Base-by-base conservation (phyloP, 2,329 filamentous ascomycete genomes). In the Sphaerulina populicola region DNA sequence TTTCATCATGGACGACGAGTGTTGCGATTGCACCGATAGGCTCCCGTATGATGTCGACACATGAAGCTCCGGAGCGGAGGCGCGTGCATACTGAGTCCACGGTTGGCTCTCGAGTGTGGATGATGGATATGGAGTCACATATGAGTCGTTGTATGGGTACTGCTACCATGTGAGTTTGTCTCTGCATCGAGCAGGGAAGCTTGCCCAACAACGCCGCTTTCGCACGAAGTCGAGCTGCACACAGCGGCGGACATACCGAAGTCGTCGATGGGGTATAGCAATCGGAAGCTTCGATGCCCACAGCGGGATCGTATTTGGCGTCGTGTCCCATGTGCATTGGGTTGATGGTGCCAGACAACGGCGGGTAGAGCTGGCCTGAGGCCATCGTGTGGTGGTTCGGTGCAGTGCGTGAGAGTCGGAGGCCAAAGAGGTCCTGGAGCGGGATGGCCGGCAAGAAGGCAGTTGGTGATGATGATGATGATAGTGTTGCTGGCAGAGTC, bases 111-210 rank as follows among this genome's bases (percentile, higher is more conserved):
- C 65, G 12, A 63, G 57, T n/a, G 62, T 64, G 18, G 65, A 66
- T 8, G 66, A 58, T 38, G 66, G 63, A 52, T 60, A 66, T 3
- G 66, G 66, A 39, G 64, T 66, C 45, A 63, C 56, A 60, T 67
- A 68, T 31, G 64, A 54, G 44, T 66, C 58, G 39, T 62, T 57
- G 53, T 61, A 68, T 33, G 60, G 44, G 47, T 62, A 64, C 63
- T 66, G 56, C 8, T 36, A 33, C 21, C 21, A 35, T 15, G 39
- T 52, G 41, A 56, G 56, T 31, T 29, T 23, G 31, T 11, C 30
- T 33, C 12, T 21, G 40, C 3, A 31, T 29, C 33, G 27, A 35
- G 15, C 14, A 43, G 47, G 47, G 40, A 36, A 49, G 47, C 47
- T 44, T 44, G 36, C 15, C 8, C 36, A 18, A 43, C 36, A 18